phyloP scores from a whole-genome alignment of 116 monocot genomes.

The Cymodocea nodosa region DNA sequence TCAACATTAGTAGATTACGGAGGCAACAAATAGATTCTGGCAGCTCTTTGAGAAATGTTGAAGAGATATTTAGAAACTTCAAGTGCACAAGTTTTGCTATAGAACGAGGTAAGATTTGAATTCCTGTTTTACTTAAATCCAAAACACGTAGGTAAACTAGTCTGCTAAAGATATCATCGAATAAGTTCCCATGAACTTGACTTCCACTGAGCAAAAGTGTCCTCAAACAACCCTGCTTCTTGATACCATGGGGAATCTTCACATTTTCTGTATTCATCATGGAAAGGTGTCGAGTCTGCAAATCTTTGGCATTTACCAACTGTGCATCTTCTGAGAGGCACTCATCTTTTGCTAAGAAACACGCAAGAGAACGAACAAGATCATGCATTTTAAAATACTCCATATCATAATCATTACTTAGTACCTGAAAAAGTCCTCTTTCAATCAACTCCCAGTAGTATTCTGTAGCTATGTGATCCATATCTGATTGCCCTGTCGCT shows the following conservation, averaged over 20 bases:
- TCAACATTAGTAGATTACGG: constrained; percentile 14
- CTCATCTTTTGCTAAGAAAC: neutral
- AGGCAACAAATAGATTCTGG: constrained; percentile 25
- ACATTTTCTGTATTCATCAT: neutral
- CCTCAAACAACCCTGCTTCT: neutral
- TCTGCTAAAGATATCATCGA: neutral
- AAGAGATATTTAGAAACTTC: constrained; percentile 23
- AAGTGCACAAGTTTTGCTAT: constrained; percentile 20
- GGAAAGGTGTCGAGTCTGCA: neutral
- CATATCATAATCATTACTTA: neutral
- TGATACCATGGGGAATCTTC: neutral
- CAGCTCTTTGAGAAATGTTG: constrained; percentile 12
- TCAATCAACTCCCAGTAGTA: constrained; percentile 10
- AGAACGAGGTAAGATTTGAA: constrained; percentile 16
- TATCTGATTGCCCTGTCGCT: neutral
- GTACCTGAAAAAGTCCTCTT: constrained; percentile 6
- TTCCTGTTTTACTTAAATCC: constrained; percentile 5
- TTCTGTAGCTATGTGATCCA: constrained; percentile 5
- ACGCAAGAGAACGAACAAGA: constrained; percentile 7
- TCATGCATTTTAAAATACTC: constrained; percentile 8
- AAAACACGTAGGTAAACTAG: constrained; percentile 6
- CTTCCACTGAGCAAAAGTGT: neutral
- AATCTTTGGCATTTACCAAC: neutral
- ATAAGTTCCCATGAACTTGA: neutral
- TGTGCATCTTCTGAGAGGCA: neutral